Evolutionary conservation across 75 land plant genomes (phyloP), one percentile per base, ranked within the genome.

Genomic region (Gnetum montanum): DNA sequence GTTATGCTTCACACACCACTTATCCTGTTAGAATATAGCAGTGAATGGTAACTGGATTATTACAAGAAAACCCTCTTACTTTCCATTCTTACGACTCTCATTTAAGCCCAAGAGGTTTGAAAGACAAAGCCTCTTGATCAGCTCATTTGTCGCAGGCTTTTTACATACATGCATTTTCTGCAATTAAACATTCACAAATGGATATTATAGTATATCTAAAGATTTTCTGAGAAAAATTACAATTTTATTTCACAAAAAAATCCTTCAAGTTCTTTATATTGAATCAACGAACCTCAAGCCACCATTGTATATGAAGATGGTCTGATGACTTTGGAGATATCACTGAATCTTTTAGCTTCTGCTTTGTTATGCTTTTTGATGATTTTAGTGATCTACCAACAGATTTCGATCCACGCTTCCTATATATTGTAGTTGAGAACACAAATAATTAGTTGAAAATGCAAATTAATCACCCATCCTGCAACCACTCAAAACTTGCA

Each of bases 61-160:
- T 8, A 8, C 7, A 8, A 34, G 13, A 15, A n/a, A 37, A n/a
- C 25, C 1, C 26, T 15, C 58, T 48, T 4, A 75, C 86, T 79
- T 87, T 47, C 98, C 98, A 74, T 80, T 76, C 37, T 60, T 86
- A 40, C 88, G 61, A 36, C 36, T 82, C 30, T 46, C 68, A 77
- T 93, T 85, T 64, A 88, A 45, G 0, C 98, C 98, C 11, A 93
- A 68, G 35, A 93, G 50, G 66, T 93, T 93, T 27, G 79, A 46
- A 34, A 63, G 76, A 22, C 8, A 38, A 20, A 93, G 78, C 60
- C 83, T 68, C 56, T 85, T 76, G 26, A 69, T 52, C 63, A 93
- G 49, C 36, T 79, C 72, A 49, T 69, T 58, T 31, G 95, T 59
- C 20, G 82, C 72, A 44, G 86, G 84, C 43, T 93, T 93, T 34